phyloP scores from a whole-genome alignment of 2,329 filamentous ascomycete species.

The Elsinoe arachidis region DNA sequence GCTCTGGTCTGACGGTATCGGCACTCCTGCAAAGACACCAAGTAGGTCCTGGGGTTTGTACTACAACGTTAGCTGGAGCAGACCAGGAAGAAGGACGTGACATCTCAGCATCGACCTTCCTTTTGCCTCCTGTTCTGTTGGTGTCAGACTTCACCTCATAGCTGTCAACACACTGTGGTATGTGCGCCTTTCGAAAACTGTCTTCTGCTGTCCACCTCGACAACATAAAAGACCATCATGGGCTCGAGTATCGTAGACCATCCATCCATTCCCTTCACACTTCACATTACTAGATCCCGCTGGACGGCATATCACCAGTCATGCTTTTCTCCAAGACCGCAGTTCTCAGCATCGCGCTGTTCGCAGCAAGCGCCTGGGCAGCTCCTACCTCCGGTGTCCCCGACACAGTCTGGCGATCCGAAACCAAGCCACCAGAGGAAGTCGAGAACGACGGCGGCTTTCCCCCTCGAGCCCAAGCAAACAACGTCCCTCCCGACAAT shows the following conservation, averaged over 20 bases:
- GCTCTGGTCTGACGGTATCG: neutral
- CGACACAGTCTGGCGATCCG: neutral
- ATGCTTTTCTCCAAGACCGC: neutral
- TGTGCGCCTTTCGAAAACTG: neutral
- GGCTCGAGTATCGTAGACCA: neutral
- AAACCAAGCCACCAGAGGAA: neutral
- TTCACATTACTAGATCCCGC: neutral
- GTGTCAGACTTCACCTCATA: neutral
- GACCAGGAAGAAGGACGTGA: neutral
- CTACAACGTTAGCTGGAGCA: neutral
- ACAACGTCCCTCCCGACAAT: neutral
- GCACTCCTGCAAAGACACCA: no score
- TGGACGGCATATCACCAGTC: neutral
- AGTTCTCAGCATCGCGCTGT: neutral
- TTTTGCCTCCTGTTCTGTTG: neutral
- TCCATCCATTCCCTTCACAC: neutral
- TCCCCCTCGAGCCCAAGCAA: neutral
- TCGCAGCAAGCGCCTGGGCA: neutral
- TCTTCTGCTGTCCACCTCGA: neutral
- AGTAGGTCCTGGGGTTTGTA: neutral
- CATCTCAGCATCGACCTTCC: neutral
- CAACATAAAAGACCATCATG: neutral
- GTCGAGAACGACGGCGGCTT: slow-evolving; percentile 1
- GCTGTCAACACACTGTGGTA: neutral
- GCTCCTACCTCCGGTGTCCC: neutral